Conservation (phyloP, 2,329 filamentous ascomycete genomes). For the Fusarium devonianum region DNA sequence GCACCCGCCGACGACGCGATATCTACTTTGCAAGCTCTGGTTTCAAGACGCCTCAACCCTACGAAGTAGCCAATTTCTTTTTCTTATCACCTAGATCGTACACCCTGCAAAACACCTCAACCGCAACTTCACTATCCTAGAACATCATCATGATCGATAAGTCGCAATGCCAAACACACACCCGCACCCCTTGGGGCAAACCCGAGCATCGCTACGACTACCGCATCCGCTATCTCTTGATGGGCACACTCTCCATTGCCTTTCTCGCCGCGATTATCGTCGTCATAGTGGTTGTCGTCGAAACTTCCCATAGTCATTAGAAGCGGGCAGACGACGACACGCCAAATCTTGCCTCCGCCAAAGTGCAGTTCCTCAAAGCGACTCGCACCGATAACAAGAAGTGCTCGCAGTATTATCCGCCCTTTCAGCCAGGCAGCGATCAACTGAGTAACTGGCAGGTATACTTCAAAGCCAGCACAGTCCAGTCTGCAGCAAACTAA, state of each 20-base stretch:
- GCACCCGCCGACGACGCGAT: no score
- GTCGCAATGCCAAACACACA: slow-evolving; percentile 42
- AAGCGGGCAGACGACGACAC: slow-evolving; percentile 2
- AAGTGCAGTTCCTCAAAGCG: not conserved
- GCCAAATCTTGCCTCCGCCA: slow-evolving; percentile 1
- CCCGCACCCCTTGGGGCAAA: slow-evolving; percentile 41
- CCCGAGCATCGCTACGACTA: slow-evolving; percentile 37
- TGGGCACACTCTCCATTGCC: slow-evolving; percentile 34
- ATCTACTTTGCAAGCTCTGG: no score
- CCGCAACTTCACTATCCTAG: not conserved
- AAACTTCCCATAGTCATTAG: slow-evolving; percentile 9
- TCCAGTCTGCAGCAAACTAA: slow-evolving; percentile 4
- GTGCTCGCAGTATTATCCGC: slow-evolving; percentile 5
- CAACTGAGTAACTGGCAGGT: slow-evolving; percentile 22
- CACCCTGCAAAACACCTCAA: not conserved
- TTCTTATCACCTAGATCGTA: not conserved
- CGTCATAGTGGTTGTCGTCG: slow-evolving; percentile 31
- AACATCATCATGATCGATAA: slow-evolving; percentile 33
- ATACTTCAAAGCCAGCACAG: slow-evolving; percentile 17
- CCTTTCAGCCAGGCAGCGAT: slow-evolving; percentile 6
- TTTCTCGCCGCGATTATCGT: slow-evolving; percentile 35
- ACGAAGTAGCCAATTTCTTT: no score
- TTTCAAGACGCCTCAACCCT: not conserved
- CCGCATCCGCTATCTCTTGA: slow-evolving; percentile 38
- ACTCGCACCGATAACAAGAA: no score